These are phyloP conservation scores for Papiliotrema nemorosa DNA, from an alignment of 1,284 basidiomycete genomes.

Conservation along the genomic window DNA sequence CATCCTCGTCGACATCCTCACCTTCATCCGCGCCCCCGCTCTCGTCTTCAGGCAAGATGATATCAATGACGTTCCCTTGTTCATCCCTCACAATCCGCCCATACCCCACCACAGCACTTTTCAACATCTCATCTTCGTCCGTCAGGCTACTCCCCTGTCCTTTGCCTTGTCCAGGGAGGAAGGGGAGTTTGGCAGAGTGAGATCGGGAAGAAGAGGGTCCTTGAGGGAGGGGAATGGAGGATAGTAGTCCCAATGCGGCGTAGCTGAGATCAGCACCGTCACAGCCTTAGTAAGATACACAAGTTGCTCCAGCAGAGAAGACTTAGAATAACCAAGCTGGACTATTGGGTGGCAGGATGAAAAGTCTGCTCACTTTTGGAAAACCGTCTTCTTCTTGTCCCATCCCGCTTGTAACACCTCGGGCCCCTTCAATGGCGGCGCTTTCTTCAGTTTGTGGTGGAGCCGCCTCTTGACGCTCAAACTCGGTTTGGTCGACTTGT, in stretches of 20 bases:
- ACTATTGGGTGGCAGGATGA: background rate
- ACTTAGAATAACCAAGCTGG: background rate
- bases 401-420: slow-evolving; percentile 78
- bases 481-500: slow-evolving; percentile 35
- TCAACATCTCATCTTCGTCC: slow-evolving; percentile 1
- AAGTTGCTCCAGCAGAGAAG: too few species aligned
- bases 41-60: slow-evolving; percentile 63
- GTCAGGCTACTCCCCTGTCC: slow-evolving; percentile 4
- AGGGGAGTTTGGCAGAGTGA: slow-evolving; percentile 44
- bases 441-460: slow-evolving; percentile 54
- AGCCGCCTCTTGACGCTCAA: slow-evolving; percentile 33
- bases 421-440: slow-evolving; percentile 78
- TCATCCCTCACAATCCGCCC: slow-evolving; percentile 83
- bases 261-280: slow-evolving; percentile 29
- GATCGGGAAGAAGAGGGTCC: slow-evolving; percentile 23
- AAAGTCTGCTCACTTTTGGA: slow-evolving; percentile 73
- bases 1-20: slow-evolving; percentile 6
- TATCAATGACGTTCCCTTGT: slow-evolving; percentile 70
- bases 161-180: slow-evolving; percentile 57
- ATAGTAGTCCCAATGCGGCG: slow-evolving; percentile 46
- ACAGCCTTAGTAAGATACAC: background rate
- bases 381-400: slow-evolving; percentile 84
- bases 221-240: slow-evolving; percentile 40
- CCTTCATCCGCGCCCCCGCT: slow-evolving; percentile 32
- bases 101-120: slow-evolving; percentile 54